A percentile compares a stretch with the other conserved stretches of the same genome.
phyloP scores from a whole-genome alignment of 306 rosid species.

The Vicia faba region DNA sequence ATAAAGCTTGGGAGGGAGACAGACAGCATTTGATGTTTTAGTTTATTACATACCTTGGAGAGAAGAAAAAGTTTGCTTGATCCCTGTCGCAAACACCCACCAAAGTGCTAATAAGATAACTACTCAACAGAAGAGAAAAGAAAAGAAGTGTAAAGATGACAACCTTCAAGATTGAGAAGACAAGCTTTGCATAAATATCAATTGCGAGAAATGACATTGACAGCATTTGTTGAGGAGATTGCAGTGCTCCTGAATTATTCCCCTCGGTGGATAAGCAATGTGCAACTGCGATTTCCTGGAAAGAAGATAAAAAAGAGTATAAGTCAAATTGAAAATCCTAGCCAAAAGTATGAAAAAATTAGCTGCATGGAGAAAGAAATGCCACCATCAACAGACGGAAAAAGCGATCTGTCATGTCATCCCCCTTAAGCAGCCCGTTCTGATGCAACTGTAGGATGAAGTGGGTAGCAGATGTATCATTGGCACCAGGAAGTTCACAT shows the following conservation, averaged over 20 bases:
- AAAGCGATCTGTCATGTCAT: slow-evolving; percentile 85
- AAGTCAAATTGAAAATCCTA: slow-evolving; percentile 4
- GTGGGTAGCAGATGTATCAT: slow-evolving; percentile 64
- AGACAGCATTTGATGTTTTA: neutral
- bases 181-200: slow-evolving; percentile 84
- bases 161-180: slow-evolving; percentile 85
- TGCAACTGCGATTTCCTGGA: slow-evolving; percentile 77
- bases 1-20: neutral
- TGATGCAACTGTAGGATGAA: slow-evolving; percentile 76
- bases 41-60: slow-evolving; percentile 63
- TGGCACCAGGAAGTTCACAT: slow-evolving; percentile 84
- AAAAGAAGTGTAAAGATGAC: neutral
- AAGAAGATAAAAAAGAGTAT: neutral
- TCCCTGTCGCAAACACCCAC: slow-evolving; percentile 62
- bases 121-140: neutral
- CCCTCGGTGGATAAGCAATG: slow-evolving; percentile 83
- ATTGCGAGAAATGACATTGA: slow-evolving; percentile 79
- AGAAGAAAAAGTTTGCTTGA: slow-evolving; percentile 65
- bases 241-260: slow-evolving; percentile 63
- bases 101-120: slow-evolving; percentile 31
- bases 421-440: slow-evolving; percentile 85
- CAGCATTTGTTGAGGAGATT: slow-evolving; percentile 71
- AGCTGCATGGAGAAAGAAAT: slow-evolving; percentile 28
- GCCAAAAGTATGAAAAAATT: neutral
- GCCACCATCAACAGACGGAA: slow-evolving; percentile 72